Evolutionary conservation across 352 stramenopile genomes (phyloP).

Genomic region (Hyaloperonospora brassicae): DNA sequence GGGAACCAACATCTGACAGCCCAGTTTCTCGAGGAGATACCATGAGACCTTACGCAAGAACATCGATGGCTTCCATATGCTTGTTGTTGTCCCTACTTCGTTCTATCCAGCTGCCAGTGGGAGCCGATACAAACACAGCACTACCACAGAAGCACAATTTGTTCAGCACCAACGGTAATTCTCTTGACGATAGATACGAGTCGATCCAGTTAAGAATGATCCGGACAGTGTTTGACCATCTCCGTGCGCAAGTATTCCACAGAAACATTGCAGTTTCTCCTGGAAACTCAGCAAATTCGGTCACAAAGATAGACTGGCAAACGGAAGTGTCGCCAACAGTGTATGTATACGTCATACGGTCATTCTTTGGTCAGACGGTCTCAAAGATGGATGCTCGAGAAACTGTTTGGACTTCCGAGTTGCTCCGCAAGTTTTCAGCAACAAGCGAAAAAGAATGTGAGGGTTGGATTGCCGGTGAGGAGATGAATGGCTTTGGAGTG

Average conservation of each 20-base stretch:
- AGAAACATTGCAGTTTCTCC: constrained; percentile 3
- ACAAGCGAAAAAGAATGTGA: constrained; percentile 19
- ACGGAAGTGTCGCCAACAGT: constrained; percentile 27
- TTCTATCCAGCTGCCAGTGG: constrained; percentile 22
- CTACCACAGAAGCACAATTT: constrained; percentile 3
- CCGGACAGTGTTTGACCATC: constrained; percentile 32
- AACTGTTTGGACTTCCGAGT: constrained; percentile 21
- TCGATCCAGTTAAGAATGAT: constrained; percentile 25
- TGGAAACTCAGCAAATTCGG: constrained; percentile 12
- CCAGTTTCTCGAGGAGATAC: constrained; percentile 21
- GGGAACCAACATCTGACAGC: constrained; percentile 16
- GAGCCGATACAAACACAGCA: neutral
- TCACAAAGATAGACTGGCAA: constrained; percentile 30
- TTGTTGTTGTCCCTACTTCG: constrained; percentile 24
- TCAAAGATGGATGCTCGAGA: constrained; percentile 8
- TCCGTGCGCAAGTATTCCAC: constrained; percentile 27
- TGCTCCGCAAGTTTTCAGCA: constrained; percentile 35
- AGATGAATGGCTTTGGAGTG: constrained; percentile 48
- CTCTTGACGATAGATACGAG: constrained; percentile 10
- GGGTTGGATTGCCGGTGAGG: constrained; percentile 14
- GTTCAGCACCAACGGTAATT: constrained; percentile 6
- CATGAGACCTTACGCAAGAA: constrained; percentile 23
- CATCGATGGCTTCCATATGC: constrained; percentile 30
- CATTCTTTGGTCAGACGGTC: constrained; percentile 24
- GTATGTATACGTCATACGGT: constrained; percentile 31